These are phyloP conservation scores for Mycocentrospora acerina DNA, from an alignment of 2,329 filamentous ascomycete genomes.

Conservation along the genomic window DNA sequence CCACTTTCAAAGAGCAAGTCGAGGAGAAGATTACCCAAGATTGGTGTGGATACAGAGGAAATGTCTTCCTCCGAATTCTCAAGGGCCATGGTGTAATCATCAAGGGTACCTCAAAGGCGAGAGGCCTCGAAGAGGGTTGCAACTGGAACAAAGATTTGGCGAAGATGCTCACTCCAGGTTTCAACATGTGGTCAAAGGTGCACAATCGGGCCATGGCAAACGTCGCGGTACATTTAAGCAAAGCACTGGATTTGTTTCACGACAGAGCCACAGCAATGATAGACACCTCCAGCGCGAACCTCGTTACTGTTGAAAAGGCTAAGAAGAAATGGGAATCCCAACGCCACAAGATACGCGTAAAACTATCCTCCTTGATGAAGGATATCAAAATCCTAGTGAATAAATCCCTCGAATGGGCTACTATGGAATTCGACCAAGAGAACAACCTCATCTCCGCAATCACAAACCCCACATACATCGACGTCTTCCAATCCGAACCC, in stretches of 20 bases:
- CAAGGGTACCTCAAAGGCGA: constrained; percentile 15
- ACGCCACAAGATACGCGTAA: constrained; percentile 4
- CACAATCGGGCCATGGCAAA: constrained; percentile 3
- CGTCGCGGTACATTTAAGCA: constrained; percentile 2
- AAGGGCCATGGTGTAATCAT: constrained; percentile 13
- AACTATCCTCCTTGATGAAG: constrained; percentile 8
- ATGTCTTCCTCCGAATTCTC: constrained; percentile 16
- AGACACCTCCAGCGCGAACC: constrained; percentile 11
- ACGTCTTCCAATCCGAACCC: constrained; percentile 10
- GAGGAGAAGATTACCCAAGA: constrained; percentile 1
- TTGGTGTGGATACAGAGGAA: constrained; percentile 9
- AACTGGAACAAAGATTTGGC: constrained; percentile 24
- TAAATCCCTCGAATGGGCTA: constrained; percentile 6
- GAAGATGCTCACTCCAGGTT: constrained; percentile 7
- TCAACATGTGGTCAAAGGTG: constrained; percentile 11
- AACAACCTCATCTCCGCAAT: constrained; percentile 15
- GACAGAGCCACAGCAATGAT: constrained; percentile 3
- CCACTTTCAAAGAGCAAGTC: constrained; percentile 5
- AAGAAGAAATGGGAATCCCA: constrained; percentile 13
- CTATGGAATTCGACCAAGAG: constrained; percentile 10
- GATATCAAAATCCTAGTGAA: constrained; percentile 1
- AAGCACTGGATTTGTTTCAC: constrained; percentile 4
- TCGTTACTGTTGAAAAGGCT: constrained; percentile 17
- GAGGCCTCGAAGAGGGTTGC: constrained; percentile 14
- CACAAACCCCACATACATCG: constrained; percentile 14